A percentile compares a stretch with the other conserved stretches of the same genome.
Evolutionary conservation across 2,329 filamentous ascomycete species (phyloP).

Genomic region (Capronia epimyces): DNA sequence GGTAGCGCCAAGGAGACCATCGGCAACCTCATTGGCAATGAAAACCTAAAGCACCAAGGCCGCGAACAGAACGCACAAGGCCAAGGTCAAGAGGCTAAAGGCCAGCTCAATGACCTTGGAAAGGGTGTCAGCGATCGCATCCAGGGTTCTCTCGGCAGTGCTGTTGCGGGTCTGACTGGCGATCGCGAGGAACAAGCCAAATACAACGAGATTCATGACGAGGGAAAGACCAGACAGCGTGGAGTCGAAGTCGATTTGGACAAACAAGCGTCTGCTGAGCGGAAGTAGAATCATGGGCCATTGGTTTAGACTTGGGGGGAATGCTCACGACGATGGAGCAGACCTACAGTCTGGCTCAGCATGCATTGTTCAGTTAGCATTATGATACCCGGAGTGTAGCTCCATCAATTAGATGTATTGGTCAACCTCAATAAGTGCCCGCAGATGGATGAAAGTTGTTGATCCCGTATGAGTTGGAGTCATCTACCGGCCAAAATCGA

Average conservation of each 20-base stretch:
- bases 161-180: slow-evolving; percentile 67
- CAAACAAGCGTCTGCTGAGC: slow-evolving; percentile 54
- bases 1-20: slow-evolving; percentile 77
- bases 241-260: slow-evolving; percentile 75
- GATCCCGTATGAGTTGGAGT: too few relatives aligned
- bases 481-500: too few relatives aligned
- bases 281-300: slow-evolving; percentile 9
- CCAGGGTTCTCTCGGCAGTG: slow-evolving; percentile 64
- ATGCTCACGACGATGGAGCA: not conserved
- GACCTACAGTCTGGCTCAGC: not conserved
- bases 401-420: slow-evolving; percentile 1
- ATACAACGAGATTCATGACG: slow-evolving; percentile 61
- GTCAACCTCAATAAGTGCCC: too few relatives aligned
- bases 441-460: too few relatives aligned
- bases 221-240: slow-evolving; percentile 77
- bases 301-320: not conserved
- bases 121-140: slow-evolving; percentile 63
- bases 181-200: slow-evolving; percentile 60
- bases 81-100: slow-evolving; percentile 73
- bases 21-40: slow-evolving; percentile 68
- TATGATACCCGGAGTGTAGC: slow-evolving; percentile 14
- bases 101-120: slow-evolving; percentile 70
- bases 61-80: slow-evolving; percentile 73
- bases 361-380: slow-evolving; percentile 12
- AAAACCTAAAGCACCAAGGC: slow-evolving; percentile 68